phyloP scores from a whole-genome alignment of 2,329 filamentous ascomycete species.

The Spiromastix sp. region DNA sequence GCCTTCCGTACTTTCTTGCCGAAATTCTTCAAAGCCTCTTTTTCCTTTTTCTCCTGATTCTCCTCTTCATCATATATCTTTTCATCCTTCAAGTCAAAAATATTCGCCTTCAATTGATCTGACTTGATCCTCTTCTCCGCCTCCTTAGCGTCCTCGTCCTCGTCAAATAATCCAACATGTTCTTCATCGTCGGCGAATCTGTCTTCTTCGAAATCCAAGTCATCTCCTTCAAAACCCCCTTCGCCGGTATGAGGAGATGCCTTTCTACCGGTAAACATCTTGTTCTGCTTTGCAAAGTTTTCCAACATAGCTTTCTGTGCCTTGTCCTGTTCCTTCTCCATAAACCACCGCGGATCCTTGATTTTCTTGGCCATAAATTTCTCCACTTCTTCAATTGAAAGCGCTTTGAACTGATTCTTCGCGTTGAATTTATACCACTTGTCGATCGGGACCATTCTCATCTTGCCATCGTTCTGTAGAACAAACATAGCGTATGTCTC shows the following conservation, averaged over 20 bases:
- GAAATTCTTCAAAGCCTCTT: conserved; percentile 56
- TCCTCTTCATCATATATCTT: conserved; percentile 60
- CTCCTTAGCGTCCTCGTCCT: conserved; percentile 70
- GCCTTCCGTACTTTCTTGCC: conserved; percentile 73
- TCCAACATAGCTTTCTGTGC: conserved; percentile 50
- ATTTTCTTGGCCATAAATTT: conserved; percentile 70
- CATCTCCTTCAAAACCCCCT: conserved; percentile 49
- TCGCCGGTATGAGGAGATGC: conserved; percentile 34
- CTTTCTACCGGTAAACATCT: conserved; percentile 36
- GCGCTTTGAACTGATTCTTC: conserved; percentile 55
- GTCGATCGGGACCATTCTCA: conserved; percentile 82
- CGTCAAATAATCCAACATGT: conserved; percentile 60
- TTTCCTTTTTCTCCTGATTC: conserved; percentile 51
- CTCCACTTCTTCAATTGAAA: conserved; percentile 77
- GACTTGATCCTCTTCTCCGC: conserved; percentile 62
- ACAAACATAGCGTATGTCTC: conserved; percentile 70
- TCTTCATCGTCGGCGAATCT: conserved; percentile 85
- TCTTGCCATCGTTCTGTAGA: conserved; percentile 57
- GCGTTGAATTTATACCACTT: conserved; percentile 71
- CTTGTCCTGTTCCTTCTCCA: conserved; percentile 48
- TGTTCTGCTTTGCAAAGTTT: conserved; percentile 38
- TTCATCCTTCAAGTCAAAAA: conserved; percentile 69
- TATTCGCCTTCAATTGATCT: conserved; percentile 76
- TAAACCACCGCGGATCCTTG: conserved; percentile 69
- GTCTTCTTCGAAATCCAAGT: conserved; percentile 60